Conservation (phyloP, 2,329 filamentous ascomycete genomes). For the Blastomyces percursus region DNA sequence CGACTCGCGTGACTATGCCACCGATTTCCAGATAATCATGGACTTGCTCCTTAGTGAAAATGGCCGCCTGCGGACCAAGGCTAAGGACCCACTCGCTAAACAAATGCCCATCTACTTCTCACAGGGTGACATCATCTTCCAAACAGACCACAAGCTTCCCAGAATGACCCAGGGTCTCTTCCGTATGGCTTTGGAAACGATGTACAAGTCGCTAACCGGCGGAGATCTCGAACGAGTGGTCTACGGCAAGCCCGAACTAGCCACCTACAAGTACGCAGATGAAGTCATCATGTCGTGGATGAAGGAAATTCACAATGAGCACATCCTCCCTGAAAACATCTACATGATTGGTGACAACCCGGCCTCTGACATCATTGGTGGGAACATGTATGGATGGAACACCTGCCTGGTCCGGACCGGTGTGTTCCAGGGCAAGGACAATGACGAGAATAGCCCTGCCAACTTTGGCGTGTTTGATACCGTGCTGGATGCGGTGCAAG, state of each 20-base stretch:
- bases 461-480: conserved; percentile 66
- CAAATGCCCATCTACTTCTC: conserved; percentile 67
- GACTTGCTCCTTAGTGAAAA: conserved; percentile 59
- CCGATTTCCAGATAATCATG: conserved; percentile 66
- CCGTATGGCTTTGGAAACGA: conserved; percentile 61
- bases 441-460: conserved; percentile 65
- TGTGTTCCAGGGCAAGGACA: conserved; percentile 65
- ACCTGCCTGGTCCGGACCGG: conserved; percentile 67
- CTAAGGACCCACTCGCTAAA: conserved; percentile 53
- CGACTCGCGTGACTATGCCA: conserved; percentile 62
- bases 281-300: conserved; percentile 64
- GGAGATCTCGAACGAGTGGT: conserved; percentile 63
- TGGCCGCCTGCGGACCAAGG: conserved; percentile 53
- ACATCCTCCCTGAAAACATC: conserved; percentile 56
- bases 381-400: conserved; percentile 76
- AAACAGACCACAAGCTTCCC: conserved; percentile 50
- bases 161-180: conserved; percentile 66
- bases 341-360: conserved; percentile 73
- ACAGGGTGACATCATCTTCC: conserved; percentile 55
- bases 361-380: conserved; percentile 61
- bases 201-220: conserved; percentile 52
- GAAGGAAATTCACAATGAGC: conserved; percentile 63
- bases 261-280: conserved; percentile 70
- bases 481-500: conserved; percentile 59
- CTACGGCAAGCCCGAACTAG: conserved; percentile 63